Percentiles rank a stretch among this genome's conserved stretches.
These are phyloP conservation scores for Harringtonia lauricola DNA, from an alignment of 2,329 filamentous ascomycete species.

Conservation along the genomic window DNA sequence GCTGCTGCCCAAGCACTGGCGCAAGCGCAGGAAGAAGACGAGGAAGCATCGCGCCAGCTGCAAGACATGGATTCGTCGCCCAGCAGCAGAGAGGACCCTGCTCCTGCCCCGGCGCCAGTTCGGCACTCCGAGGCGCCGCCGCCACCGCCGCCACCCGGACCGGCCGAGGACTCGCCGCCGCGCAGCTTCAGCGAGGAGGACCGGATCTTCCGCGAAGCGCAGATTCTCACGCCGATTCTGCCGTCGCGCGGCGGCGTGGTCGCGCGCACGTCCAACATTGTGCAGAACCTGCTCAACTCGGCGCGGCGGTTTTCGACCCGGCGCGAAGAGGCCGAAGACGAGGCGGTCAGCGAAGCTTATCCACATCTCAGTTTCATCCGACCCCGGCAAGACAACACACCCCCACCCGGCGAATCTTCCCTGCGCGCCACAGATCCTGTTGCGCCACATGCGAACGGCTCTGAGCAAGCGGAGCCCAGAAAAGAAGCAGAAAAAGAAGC, in stretches of 20 bases:
- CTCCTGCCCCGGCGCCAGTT: no score
- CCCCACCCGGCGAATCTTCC: no score
- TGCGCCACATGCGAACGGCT: no score
- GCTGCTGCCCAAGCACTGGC: neutral
- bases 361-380: slow-evolving; percentile 10
- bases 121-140: neutral
- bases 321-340: slow-evolving; percentile 7
- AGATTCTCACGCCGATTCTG: slow-evolving; percentile 16
- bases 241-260: slow-evolving; percentile 3
- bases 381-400: slow-evolving; percentile 1
- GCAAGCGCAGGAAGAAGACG: no score
- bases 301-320: slow-evolving; percentile 3
- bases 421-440: no score
- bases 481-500: no score
- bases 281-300: slow-evolving; percentile 10
- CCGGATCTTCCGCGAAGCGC: slow-evolving; percentile 21
- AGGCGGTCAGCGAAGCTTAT: slow-evolving; percentile 9
- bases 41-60: no score
- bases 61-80: neutral
- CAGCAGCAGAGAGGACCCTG: no score
- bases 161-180: slow-evolving; percentile 6
- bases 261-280: slow-evolving; percentile 7
- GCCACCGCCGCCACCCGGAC: neutral
- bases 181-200: slow-evolving; percentile 25
- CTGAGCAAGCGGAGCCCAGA: no score